These are phyloP conservation scores for Orychophragmus violaceus DNA, from an alignment of 345 rosid genomes.

Conservation along the genomic window DNA sequence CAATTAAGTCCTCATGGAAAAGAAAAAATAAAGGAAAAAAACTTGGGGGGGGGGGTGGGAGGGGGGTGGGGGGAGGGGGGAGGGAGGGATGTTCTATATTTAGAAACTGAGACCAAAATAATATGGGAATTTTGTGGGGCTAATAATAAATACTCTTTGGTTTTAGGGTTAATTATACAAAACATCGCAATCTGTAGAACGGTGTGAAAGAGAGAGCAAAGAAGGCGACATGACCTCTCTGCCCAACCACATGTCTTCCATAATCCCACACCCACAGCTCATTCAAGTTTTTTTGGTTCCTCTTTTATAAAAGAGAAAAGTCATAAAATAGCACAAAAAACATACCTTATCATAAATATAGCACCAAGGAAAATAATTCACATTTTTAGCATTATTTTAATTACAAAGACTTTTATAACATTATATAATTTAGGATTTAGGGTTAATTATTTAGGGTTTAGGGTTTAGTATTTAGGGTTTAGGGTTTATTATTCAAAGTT, in stretches of 20 bases:
- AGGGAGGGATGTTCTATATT: neutral
- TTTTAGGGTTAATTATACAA: conserved; percentile 16
- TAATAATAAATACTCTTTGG: conserved; percentile 2
- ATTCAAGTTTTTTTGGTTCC: conserved; percentile 7
- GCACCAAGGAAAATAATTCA: too few species aligned
- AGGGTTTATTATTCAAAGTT: too few species aligned
- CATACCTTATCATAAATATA: too few species aligned
- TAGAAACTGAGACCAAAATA: neutral
- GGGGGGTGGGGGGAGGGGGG: too few species aligned
- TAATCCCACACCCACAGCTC: conserved; percentile 33
- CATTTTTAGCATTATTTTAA: too few species aligned
- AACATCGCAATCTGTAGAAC: conserved; percentile 29
- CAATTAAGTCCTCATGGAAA: neutral
- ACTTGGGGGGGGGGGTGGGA: too few species aligned
- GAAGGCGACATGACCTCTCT: conserved; percentile 33
- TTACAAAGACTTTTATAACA: too few species aligned
- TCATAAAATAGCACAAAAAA: too few species aligned
- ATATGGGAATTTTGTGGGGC: conserved; percentile 2
- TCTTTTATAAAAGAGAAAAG: too few species aligned
- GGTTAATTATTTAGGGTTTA: too few species aligned
- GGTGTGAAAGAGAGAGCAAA: conserved; percentile 27
- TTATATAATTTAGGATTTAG: too few species aligned
- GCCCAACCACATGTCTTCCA: conserved; percentile 35
- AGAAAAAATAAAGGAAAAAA: neutral
- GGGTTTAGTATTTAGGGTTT: too few species aligned